phyloP scores from a whole-genome alignment of 805 yeast genomes.

The Candida namnaoensis region DNA sequence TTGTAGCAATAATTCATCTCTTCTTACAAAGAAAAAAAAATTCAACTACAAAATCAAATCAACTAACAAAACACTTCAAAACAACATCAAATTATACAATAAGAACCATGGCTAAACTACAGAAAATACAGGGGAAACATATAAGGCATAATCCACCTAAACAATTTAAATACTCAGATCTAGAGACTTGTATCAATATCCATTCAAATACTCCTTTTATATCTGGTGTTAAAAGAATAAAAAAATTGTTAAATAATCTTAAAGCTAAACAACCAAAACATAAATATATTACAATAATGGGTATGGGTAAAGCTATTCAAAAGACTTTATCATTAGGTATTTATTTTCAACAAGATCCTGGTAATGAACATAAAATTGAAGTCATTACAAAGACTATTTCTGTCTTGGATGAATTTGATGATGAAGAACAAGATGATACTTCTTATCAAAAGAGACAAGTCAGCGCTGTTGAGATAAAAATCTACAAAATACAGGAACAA shows the following conservation, averaged over 20 bases:
- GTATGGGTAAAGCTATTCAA: slow-evolving; percentile 69
- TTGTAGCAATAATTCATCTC: too few species aligned
- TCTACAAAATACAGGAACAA: slow-evolving; percentile 15
- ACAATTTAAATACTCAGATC: slow-evolving; percentile 30
- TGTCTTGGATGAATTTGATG: slow-evolving; percentile 62
- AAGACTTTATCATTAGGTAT: slow-evolving; percentile 56
- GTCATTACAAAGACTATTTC: slow-evolving; percentile 54
- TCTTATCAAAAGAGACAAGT: slow-evolving; percentile 25
- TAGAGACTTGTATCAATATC: slow-evolving; percentile 43
- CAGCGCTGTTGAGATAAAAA: slow-evolving; percentile 34
- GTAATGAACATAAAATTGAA: slow-evolving; percentile 43
- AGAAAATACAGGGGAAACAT: slow-evolving; percentile 23
- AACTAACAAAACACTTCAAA: too few species aligned
- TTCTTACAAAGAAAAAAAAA: too few species aligned
- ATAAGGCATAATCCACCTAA: slow-evolving; percentile 50
- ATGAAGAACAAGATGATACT: slow-evolving; percentile 23
- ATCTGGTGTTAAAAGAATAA: slow-evolving; percentile 60
- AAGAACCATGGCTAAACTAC: background rate
- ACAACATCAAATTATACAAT: too few species aligned
- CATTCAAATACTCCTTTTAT: slow-evolving; percentile 65
- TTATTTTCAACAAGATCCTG: slow-evolving; percentile 37
- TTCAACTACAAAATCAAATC: too few species aligned
- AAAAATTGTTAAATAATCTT: slow-evolving; percentile 39
- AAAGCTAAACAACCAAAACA: slow-evolving; percentile 32
- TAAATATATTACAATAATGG: slow-evolving; percentile 47